phyloP scores from a whole-genome alignment of 306 rosid species.

The Cucumis sativus region Cucumber_9930_V3 NC_026655.2:21633501-21634000 shows the following conservation, averaged over 20 bases:
- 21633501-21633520: not conserved
- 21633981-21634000: not conserved
- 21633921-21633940: not conserved
- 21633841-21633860: not conserved
- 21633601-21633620: not conserved
- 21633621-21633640: not conserved
- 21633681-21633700: not conserved
- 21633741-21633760: not conserved
- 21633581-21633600: not conserved
- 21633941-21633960: not conserved
- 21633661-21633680: not conserved
- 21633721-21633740: not conserved
- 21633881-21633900: not conserved
- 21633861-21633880: not conserved
- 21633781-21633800: not conserved
- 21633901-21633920: not conserved
- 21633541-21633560: not conserved
- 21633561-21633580: slow-evolving; percentile 2
- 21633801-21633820: not conserved
- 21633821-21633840: not conserved
- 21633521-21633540: not conserved
- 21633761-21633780: not conserved
- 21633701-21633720: not conserved
- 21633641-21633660: not conserved
- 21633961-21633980: not conserved